Base-by-base conservation (phyloP, 176 grass and related monocot species). In the Leersia perrieri region DNA sequence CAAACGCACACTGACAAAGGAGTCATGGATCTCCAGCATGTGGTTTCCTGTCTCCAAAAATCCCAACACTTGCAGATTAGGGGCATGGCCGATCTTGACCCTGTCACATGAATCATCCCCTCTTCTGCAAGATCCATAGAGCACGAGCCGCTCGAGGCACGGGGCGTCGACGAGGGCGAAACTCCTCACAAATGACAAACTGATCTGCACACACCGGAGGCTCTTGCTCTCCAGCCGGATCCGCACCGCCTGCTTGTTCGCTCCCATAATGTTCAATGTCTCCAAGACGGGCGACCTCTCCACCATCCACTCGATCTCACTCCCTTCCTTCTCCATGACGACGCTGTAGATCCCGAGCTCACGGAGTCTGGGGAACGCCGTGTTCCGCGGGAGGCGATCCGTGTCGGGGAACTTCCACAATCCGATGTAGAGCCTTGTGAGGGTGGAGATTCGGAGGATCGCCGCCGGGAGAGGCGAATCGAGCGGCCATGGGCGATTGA, bases 51-150 rank as follows among this genome's bases (percentile, higher is more conserved):
- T 45, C 33, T 70, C 47, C 65, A 80, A 29, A 23, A 36, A 34
- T 35, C 72, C 72, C 25, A 82, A 45, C 7, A 42, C 15, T 12
- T 16, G 40, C 39, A 82, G 57, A 0, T 28, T 82, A 22, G 80
- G 69, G 58, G 69, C 80, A 49, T 26, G 36, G 9, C 12, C 79
- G 32, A 81, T 81, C 79, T 57, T 71, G 35, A 81, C 10, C 53
- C 53, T 72, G 51, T 20, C 18, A 9, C 39, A 73, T n/a, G 40
- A 47, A 31, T 60, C 70, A 16, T 70, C 22, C 7, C 3, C 22
- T 3, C 3, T 57, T 29, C 23, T 36, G 23, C 9, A 15, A 3
- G 14, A 33, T 0, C 1, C 31, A 42, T 25, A 33, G 0, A 81
- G 14, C 34, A 71, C 13, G 66, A 85, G 66, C 14, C 82, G 74